Base-by-base conservation (phyloP, 345 rosid species). In the Moricandia arvensis region DNA sequence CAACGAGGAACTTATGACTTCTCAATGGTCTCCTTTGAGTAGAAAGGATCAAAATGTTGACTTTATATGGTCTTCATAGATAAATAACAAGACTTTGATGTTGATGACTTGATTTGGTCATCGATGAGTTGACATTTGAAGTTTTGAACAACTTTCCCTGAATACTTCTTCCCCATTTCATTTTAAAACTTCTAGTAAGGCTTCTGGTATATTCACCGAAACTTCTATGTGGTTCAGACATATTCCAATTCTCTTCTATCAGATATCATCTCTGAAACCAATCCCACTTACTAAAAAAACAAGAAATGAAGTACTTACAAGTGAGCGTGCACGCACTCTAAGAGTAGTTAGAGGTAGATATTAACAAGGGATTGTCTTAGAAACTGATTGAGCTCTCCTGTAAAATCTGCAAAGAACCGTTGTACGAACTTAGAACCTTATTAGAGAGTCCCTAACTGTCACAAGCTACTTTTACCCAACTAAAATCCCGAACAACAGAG, bases 301-400 rank as follows among this genome's bases (percentile, higher is more conserved):
- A 13, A 49, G 53, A 37, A 12, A 72, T 17, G 2, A 26, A 53
- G 43, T 73, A 73, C 70, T 73, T 54, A 64, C 77, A 16, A 18
- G 17, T 33, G 60, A 59, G 29, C 26, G 12, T 27, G 29, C 41
- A 59, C 7, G 38, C 29, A 26, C 16, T 38, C 47, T 35, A 51
- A 17, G 58, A 17, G 41, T 35, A 8, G 41, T 35, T 35, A 35
- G 41, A 35, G 41, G 41, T 10, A 35, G 8, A 35, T 35, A 35
- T 35, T 10, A 35, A 35, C 41, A 41, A 41, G 47, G 47, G 47
- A 41, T 2, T 3, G 12, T 53, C 11, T 17, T 18, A 18, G 15
- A 15, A 15, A 49, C 55, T 49, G 55, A 16, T 3, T 49, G 8
- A 49, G 8, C 21, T 49, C 55, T 49, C 55, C 55, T 49, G 2